These are phyloP conservation scores for Oryza glaberrima DNA, from an alignment of 176 grass and related monocot species.

Conservation along the genomic window DNA sequence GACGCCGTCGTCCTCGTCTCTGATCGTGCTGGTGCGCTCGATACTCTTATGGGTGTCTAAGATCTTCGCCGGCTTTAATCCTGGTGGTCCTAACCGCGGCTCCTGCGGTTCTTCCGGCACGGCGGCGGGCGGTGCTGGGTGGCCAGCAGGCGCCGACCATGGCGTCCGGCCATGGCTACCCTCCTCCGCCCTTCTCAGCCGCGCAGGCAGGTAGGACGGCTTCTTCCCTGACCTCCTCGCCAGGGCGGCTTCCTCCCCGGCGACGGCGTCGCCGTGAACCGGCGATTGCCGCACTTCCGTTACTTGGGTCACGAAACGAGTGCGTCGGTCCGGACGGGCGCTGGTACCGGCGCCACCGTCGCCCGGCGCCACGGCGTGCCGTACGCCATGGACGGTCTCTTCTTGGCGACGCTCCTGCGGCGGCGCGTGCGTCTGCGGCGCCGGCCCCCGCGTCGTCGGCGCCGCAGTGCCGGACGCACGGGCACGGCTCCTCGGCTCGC, in stretches of 20 bases:
- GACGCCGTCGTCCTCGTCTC: not conserved
- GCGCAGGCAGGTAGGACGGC: slow-evolving; percentile 13
- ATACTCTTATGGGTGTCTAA: not conserved
- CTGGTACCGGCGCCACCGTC: not conserved
- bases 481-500: slow-evolving; percentile 12
- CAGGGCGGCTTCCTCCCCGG: not conserved
- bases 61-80: not conserved
- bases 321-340: not conserved
- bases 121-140: not conserved
- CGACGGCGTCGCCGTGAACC: not conserved
- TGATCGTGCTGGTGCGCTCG: slow-evolving; percentile 35
- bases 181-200: not conserved
- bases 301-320: not conserved
- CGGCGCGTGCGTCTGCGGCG: not conserved
- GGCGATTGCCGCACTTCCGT: not conserved
- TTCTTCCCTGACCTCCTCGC: rapidly evolving
- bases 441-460: not conserved
- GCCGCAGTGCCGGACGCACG: not conserved
- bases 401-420: not conserved
- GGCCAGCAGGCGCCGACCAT: not conserved
- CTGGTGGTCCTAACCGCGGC: not conserved
- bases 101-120: not conserved
- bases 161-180: not conserved
- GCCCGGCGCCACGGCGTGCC: not conserved
- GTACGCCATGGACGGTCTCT: not conserved